These are phyloP conservation scores for Boletus austroedulis DNA, from an alignment of 1,284 basidiomycete genomes.

Conservation along the genomic window DNA sequence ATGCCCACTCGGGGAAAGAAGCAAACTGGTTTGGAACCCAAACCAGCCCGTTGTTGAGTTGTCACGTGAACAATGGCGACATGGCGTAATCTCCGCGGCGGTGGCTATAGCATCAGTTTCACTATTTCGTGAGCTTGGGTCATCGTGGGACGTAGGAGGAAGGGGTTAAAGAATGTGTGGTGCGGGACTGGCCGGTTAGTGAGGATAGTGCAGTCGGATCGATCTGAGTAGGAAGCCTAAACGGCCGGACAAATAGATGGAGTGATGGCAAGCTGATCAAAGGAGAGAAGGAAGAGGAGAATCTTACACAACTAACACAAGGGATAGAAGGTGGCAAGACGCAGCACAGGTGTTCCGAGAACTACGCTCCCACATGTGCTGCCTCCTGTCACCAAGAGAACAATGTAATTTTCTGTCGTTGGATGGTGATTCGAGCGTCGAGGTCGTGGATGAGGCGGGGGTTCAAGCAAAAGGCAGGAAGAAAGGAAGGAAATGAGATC, in stretches of 20 bases:
- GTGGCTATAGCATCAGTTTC: not conserved
- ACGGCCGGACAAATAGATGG: not conserved
- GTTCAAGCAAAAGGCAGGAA: not conserved
- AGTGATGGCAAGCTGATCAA: not conserved
- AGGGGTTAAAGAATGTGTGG: not conserved
- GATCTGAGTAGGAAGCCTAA: not conserved
- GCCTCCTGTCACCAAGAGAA: constrained; percentile 10
- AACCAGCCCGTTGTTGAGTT: not conserved
- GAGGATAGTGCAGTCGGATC: not conserved
- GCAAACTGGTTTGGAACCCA: constrained; percentile 6
- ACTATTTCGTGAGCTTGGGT: constrained; percentile 5
- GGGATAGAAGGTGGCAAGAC: constrained; percentile 9
- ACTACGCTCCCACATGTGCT: constrained; percentile 48
- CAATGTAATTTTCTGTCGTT: too few species aligned
- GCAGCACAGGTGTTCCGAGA: constrained; percentile 44
- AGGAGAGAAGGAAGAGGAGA: not conserved
- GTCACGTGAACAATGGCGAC: not conserved
- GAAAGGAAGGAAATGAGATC: not conserved
- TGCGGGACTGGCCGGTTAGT: not conserved
- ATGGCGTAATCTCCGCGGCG: not conserved
- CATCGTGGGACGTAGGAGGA: constrained; percentile 4
- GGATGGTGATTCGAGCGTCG: too few species aligned
- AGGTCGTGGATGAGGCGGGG: not conserved
- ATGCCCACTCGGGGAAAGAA: constrained; percentile 10
- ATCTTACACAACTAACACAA: not conserved